Percentiles rank a stretch among this genome's conserved stretches.
These are phyloP conservation scores for Ceratobasidium sp. DNA, from an alignment of 1,284 basidiomycete genomes.

Conservation along the genomic window DNA sequence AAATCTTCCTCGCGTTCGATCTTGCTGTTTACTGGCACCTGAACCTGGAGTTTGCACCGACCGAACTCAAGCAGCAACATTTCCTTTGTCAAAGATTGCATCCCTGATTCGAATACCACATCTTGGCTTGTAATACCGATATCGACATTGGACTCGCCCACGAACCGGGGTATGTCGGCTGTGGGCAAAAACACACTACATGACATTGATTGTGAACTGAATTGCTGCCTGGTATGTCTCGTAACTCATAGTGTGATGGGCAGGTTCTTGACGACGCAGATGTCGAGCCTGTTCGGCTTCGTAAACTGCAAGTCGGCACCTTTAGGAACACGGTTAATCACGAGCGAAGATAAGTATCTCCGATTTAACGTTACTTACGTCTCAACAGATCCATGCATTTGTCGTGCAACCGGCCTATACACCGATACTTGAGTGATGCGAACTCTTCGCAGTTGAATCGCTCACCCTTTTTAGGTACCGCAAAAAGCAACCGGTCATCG, in stretches of 20 bases:
- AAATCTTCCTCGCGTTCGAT: constrained; percentile 84
- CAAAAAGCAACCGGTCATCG: not conserved
- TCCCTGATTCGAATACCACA: constrained; percentile 91
- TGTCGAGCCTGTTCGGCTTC: constrained; percentile 89
- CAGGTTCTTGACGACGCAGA: constrained; percentile 92
- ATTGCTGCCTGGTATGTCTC: not conserved
- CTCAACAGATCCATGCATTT: constrained; percentile 6
- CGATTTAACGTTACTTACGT: not conserved
- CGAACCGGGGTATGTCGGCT: constrained; percentile 97
- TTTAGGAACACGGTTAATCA: constrained; percentile 54
- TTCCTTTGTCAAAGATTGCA: constrained; percentile 83
- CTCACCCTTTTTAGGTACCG: constrained; percentile 3
- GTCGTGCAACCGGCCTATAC: not conserved
- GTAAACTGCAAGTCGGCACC: constrained; percentile 98
- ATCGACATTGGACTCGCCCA: constrained; percentile 97
- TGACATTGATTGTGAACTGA: not conserved
- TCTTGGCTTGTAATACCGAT: constrained; percentile 95
- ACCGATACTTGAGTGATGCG: not conserved
- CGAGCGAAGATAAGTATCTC: too few relatives aligned
- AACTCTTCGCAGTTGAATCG: not conserved
- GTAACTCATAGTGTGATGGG: constrained; percentile 85
- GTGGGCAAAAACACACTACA: constrained; percentile 96
- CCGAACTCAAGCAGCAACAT: constrained; percentile 91
- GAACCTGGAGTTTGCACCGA: constrained; percentile 93
- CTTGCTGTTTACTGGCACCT: constrained; percentile 85